A percentile compares a stretch with the other conserved stretches of the same genome.
Conservation (phyloP, 176 grass and related monocot species). For the Oryza longistaminata region DNA sequence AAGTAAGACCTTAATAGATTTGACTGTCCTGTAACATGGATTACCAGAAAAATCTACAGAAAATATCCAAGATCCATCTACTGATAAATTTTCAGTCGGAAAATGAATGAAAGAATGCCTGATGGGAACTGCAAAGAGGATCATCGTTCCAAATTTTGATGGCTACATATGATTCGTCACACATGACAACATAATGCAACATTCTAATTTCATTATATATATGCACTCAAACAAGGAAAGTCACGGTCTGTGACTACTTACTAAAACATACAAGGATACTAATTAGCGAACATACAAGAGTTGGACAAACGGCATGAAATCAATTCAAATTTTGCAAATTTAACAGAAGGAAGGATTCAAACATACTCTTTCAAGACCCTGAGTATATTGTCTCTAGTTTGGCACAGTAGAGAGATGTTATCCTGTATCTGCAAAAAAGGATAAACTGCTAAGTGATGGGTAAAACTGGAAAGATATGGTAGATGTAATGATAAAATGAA, state of each 20-base stretch:
- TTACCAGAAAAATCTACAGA: constrained; percentile 23
- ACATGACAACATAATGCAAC: neutral
- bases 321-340: neutral
- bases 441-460: constrained; percentile 2
- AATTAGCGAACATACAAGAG: constrained; percentile 2
- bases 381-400: constrained; percentile 82
- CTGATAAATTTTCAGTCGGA: neutral
- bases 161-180: neutral
- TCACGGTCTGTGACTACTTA: neutral
- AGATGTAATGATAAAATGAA: constrained; percentile 6
- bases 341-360: constrained; percentile 27
- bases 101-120: neutral
- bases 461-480: neutral
- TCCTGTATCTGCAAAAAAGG: constrained; percentile 67
- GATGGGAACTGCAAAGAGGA: neutral
- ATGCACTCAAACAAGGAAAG: neutral
- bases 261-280: neutral
- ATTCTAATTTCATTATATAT: neutral
- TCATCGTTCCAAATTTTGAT: neutral
- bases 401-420: constrained; percentile 75
- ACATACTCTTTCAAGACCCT: constrained; percentile 90
- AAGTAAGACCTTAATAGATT: neutral
- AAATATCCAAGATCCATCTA: neutral
- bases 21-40: neutral
- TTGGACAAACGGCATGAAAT: constrained; percentile 4